Evolutionary conservation across 768 basidiomycete genomes (phyloP).

Genomic region (Lepiota venenata): DNA sequence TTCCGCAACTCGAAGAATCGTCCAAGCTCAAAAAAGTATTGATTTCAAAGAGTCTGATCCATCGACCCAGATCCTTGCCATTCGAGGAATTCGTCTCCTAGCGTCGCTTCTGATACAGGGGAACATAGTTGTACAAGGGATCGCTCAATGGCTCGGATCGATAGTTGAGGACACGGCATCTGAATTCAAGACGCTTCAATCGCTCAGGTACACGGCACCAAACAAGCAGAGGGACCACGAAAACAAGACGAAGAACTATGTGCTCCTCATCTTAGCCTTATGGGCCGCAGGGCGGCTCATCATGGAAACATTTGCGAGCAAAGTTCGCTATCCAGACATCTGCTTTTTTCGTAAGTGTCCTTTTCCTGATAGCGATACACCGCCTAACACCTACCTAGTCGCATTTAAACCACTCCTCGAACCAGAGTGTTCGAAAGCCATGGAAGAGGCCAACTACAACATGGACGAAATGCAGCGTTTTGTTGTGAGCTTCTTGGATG

Average conservation of each 20-base stretch:
- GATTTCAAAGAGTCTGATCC: constrained; percentile 5
- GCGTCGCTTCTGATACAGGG: constrained; percentile 2
- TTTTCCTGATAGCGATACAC: background rate
- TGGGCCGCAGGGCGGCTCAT: constrained; percentile 7
- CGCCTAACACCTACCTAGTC: background rate
- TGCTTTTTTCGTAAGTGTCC: constrained; percentile 6
- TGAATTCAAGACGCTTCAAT: background rate
- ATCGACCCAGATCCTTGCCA: constrained; percentile 3
- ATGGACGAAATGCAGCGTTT: constrained; percentile 10
- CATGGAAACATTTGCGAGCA: constrained; percentile 4
- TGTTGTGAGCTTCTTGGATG: constrained; percentile 7
- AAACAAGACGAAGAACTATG: background rate
- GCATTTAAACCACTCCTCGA: constrained; percentile 11
- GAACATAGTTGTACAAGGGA: constrained; percentile 1
- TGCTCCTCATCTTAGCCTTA: constrained; percentile 6
- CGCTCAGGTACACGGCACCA: background rate
- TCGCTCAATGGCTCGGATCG: background rate
- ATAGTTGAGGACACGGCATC: background rate
- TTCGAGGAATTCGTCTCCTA: constrained; percentile 6
- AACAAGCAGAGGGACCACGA: background rate
- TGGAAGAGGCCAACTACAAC: constrained; percentile 4
- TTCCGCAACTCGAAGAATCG: constrained; percentile 3
- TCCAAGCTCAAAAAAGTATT: constrained; percentile 5
- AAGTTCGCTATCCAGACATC: constrained; percentile 6
- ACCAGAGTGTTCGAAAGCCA: constrained; percentile 1